Evolutionary conservation across 768 basidiomycete species (phyloP).

Genomic region (Trametes coccinea): DNA sequence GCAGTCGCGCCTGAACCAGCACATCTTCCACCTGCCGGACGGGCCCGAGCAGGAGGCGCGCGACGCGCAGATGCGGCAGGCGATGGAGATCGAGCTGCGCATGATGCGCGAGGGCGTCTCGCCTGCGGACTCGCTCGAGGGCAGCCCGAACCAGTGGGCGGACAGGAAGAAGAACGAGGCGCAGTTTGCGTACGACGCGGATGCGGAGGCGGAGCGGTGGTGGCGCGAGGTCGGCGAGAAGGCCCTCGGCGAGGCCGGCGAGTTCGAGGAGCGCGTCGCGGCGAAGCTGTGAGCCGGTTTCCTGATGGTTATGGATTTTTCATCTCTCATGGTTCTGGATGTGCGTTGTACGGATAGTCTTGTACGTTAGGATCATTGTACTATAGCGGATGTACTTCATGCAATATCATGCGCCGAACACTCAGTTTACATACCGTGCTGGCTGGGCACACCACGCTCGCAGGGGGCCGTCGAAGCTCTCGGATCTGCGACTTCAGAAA

Average conservation of each 20-base stretch:
- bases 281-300: conserved; percentile 1
- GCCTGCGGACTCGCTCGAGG: conserved; percentile 28
- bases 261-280: conserved; percentile 1
- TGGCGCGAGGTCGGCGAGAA: conserved; percentile 39
- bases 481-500: too few species aligned
- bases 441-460: too few species aligned
- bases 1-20: conserved; percentile 50
- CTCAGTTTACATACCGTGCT: too few species aligned
- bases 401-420: too few species aligned
- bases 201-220: conserved; percentile 51
- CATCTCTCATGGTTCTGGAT: too few species aligned
- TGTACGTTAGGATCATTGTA: too few species aligned
- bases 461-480: too few species aligned
- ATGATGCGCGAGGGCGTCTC: conserved; percentile 22
- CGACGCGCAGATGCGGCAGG: conserved; percentile 50
- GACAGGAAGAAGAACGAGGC: conserved; percentile 48
- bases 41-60: conserved; percentile 52
- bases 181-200: conserved; percentile 58
- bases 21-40: conserved; percentile 57
- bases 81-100: conserved; percentile 44
- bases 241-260: conserved; percentile 1
- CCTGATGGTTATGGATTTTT: too few species aligned
- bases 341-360: too few species aligned
- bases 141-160: conserved; percentile 58
- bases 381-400: too few species aligned